phyloP scores from a whole-genome alignment of 23 red algal species.

The Gracilaria vermiculophylla region DNA sequence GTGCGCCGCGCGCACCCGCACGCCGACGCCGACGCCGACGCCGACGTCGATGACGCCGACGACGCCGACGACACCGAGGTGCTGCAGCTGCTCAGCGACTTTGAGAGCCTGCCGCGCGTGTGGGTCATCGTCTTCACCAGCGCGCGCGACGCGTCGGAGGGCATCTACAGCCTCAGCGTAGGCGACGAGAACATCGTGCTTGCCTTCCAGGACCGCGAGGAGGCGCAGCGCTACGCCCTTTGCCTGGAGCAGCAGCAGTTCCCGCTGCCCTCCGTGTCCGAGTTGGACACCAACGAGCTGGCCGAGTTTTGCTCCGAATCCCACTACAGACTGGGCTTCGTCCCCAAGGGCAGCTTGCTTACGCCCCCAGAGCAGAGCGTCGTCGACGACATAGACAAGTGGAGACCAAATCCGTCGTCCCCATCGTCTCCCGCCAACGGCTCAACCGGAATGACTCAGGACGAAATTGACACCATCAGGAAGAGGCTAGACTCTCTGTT shows the following conservation, averaged over 20 bases:
- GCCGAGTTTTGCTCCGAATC: constrained; percentile 69
- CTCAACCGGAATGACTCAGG: not conserved
- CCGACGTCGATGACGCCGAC: not conserved
- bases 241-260: constrained; percentile 82
- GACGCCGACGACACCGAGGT: constrained; percentile 20
- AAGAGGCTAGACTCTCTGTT: constrained; percentile 46
- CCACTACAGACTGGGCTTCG: constrained; percentile 70
- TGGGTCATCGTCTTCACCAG: constrained; percentile 84
- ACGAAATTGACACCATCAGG: constrained; percentile 47
- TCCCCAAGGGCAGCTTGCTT: constrained; percentile 69
- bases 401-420: constrained; percentile 19
- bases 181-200: constrained; percentile 77
- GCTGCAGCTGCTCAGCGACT: constrained; percentile 5
- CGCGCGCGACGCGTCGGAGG: constrained; percentile 24
- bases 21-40: not conserved
- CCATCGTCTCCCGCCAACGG: not conserved
- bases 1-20: not conserved
- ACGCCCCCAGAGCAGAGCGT: constrained; percentile 72
- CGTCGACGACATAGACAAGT: constrained; percentile 53
- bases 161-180: constrained; percentile 75
- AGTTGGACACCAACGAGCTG: constrained; percentile 49
- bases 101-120: constrained; percentile 19
- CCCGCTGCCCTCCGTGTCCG: constrained; percentile 48
- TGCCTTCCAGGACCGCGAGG: constrained; percentile 79
- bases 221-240: constrained; percentile 78